phyloP scores from a whole-genome alignment of 2,329 filamentous ascomycete species.

The Dothistroma pini region DNA sequence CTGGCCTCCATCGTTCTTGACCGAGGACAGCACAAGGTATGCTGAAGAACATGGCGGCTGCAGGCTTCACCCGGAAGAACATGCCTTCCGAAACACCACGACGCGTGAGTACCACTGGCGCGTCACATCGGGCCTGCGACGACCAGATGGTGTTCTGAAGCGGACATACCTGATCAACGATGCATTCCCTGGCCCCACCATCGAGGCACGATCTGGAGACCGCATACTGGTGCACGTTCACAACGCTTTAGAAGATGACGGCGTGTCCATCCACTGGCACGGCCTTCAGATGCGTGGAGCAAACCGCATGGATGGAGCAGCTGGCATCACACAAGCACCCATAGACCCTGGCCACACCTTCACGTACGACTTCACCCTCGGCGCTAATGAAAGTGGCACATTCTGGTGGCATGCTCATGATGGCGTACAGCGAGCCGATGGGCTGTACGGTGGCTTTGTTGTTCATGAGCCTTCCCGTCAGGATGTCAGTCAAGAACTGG shows the following conservation, averaged over 20 bases:
- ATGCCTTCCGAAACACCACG: slow-evolving; percentile 17
- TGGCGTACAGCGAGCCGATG: slow-evolving; percentile 43
- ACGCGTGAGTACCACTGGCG: slow-evolving; percentile 19
- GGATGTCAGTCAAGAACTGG: slow-evolving; percentile 27
- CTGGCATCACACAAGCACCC: slow-evolving; percentile 26
- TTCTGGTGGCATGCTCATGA: slow-evolving; percentile 52
- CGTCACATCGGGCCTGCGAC: slow-evolving; percentile 16
- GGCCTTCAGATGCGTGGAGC: slow-evolving; percentile 27
- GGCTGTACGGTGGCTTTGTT: slow-evolving; percentile 47
- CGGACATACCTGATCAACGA: slow-evolving; percentile 50
- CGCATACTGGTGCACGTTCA: slow-evolving; percentile 42
- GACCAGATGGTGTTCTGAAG: slow-evolving; percentile 50
- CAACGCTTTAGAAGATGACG: slow-evolving; percentile 40
- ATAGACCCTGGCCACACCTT: slow-evolving; percentile 30
- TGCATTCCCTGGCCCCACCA: slow-evolving; percentile 49
- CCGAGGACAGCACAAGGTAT: background rate
- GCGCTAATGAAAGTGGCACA: slow-evolving; percentile 40
- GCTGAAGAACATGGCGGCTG: background rate
- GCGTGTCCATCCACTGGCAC: slow-evolving; percentile 47
- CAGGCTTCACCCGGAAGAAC: slow-evolving; percentile 20
- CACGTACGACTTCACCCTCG: slow-evolving; percentile 35
- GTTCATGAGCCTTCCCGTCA: slow-evolving; percentile 40
- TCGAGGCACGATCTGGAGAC: slow-evolving; percentile 49
- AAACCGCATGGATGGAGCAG: slow-evolving; percentile 29
- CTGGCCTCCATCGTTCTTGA: background rate